Evolutionary conservation across 345 rosid species (phyloP).

Genomic region (Pugionium cornutum): DNA sequence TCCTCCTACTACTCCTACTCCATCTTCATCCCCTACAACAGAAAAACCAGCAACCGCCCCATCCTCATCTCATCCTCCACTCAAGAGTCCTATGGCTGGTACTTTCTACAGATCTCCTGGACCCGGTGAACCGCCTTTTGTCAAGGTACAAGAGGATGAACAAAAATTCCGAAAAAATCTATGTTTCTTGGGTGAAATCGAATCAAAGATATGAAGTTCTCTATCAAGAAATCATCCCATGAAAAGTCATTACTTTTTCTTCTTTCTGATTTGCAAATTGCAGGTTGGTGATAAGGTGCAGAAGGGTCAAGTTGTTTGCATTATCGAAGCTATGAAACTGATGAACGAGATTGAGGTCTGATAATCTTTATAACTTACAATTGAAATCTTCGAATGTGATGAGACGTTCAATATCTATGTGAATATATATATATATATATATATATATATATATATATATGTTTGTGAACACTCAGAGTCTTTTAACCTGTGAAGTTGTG

Average conservation of each 20-base stretch:
- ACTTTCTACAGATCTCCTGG: constrained; percentile 82
- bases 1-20: constrained; percentile 44
- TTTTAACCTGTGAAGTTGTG: constrained; percentile 7
- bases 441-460: background rate
- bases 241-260: background rate
- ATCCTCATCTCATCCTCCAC: constrained; percentile 57
- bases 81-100: constrained; percentile 96
- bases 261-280: constrained; percentile 9
- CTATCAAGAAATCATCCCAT: background rate
- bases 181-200: background rate
- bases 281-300: constrained; percentile 97
- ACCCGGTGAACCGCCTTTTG: constrained; percentile 91
- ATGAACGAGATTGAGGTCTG: constrained; percentile 98
- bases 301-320: constrained; percentile 94
- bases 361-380: background rate
- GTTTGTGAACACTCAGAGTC: constrained; percentile 18
- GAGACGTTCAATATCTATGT: background rate
- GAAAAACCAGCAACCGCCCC: constrained; percentile 51
- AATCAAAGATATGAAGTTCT: constrained; percentile 6
- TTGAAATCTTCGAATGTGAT: background rate
- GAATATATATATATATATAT: background rate
- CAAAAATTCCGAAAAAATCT: background rate
- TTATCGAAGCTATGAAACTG: constrained; percentile 96
- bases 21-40: constrained; percentile 42
- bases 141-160: constrained; percentile 57